These are phyloP conservation scores for Tetrastigma voinierianum DNA, from an alignment of 164 flowering plant genomes.

Conservation along the genomic window DNA sequence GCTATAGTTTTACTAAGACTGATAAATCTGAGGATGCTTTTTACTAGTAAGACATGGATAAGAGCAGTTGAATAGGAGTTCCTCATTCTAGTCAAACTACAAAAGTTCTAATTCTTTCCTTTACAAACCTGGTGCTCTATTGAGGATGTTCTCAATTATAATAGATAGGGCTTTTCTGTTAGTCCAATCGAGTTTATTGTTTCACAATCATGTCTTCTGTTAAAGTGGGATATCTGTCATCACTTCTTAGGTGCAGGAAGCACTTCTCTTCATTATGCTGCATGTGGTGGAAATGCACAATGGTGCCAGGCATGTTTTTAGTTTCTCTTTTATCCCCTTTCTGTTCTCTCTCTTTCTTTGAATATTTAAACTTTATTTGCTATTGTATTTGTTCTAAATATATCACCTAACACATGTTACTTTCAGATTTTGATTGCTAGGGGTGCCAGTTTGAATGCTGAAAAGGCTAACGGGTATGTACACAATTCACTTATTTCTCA, in stretches of 20 bases:
- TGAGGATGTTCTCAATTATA: neutral
- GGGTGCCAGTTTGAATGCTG: constrained; percentile 70
- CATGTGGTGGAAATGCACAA: constrained; percentile 89
- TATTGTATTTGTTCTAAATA: neutral
- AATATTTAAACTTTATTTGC: neutral
- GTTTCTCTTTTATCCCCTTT: neutral
- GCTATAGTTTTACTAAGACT: too few relatives aligned
- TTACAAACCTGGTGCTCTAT: neutral
- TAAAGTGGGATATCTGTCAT: neutral
- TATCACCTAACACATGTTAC: neutral
- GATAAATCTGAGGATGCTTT: too few relatives aligned
- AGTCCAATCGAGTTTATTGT: neutral
- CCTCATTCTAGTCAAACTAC: too few relatives aligned
- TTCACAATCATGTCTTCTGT: neutral
- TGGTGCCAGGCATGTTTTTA: constrained; percentile 77
- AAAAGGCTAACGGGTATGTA: constrained; percentile 84
- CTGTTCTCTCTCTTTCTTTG: too few relatives aligned
- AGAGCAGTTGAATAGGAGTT: too few relatives aligned
- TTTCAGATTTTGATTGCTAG: constrained; percentile 69
- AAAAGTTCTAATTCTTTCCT: neutral
- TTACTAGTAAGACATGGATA: too few relatives aligned
- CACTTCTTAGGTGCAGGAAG: constrained; percentile 81
- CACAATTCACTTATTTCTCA: constrained; percentile 4
- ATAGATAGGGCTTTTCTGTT: neutral
- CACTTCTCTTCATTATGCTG: constrained; percentile 95